Conservation (phyloP, 768 basidiomycete genomes). For the Hirschioporus abietinus region DNA sequence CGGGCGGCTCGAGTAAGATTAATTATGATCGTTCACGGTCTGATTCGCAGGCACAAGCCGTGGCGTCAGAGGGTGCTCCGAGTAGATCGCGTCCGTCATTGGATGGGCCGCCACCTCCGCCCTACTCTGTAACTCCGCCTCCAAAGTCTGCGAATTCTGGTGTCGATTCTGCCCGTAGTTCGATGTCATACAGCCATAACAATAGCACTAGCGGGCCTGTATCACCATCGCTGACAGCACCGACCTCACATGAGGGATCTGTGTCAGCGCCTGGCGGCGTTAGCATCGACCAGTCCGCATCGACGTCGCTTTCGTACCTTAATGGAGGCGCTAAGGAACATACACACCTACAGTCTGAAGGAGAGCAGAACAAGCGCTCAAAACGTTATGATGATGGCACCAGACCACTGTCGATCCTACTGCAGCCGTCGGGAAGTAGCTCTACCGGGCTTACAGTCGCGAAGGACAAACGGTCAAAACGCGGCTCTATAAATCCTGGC, state of each 20-base stretch:
- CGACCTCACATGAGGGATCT: background rate
- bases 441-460: constrained; percentile 9
- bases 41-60: background rate
- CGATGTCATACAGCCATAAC: background rate
- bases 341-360: background rate
- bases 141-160: background rate
- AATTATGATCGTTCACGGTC: background rate
- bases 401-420: constrained; percentile 32
- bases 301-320: background rate
- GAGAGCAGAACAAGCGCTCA: constrained; percentile 13
- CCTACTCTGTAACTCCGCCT: constrained; percentile 3
- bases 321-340: background rate
- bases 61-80: background rate
- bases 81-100: constrained; percentile 1
- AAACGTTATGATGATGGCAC: constrained; percentile 42
- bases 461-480: constrained; percentile 30
- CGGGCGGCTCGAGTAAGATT: background rate
- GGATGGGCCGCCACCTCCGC: background rate
- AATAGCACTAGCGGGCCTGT: background rate
- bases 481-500: constrained; percentile 53
- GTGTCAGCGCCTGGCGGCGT: constrained; percentile 1
- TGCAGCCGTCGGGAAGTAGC: constrained; percentile 18
- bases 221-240: background rate
- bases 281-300: background rate
- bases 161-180: background rate